phyloP scores from a whole-genome alignment of 257 asterid species.

The Rhazya stricta region DNA sequence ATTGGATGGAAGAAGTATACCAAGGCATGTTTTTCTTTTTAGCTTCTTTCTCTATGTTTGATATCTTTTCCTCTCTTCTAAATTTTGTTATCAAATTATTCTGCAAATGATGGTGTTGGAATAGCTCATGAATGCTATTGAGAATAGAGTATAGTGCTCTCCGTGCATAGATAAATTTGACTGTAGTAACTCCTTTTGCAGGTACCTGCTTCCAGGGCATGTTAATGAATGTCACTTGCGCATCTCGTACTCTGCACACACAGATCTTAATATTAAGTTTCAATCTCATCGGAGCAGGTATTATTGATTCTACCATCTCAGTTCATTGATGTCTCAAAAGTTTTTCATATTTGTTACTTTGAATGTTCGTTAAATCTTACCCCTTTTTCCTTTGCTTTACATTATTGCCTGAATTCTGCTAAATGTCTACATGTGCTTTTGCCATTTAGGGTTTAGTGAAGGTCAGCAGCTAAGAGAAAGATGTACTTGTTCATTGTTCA shows the following conservation, averaged over 20 bases:
- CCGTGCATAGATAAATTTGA: neutral
- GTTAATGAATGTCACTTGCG: conserved; percentile 61
- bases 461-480: conserved; percentile 66
- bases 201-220: conserved; percentile 81
- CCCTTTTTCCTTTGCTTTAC: conserved; percentile 1
- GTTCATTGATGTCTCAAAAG: conserved; percentile 20
- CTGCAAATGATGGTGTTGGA: neutral
- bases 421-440: conserved; percentile 37
- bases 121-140: neutral
- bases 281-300: conserved; percentile 92
- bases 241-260: conserved; percentile 83
- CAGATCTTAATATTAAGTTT: conserved; percentile 79
- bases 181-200: conserved; percentile 25
- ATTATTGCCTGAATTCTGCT: conserved; percentile 32
- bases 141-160: no score
- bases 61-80: neutral
- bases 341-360: conserved; percentile 16
- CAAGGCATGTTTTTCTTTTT: conserved; percentile 44
- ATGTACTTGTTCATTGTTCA: conserved; percentile 56
- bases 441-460: conserved; percentile 71
- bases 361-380: conserved; percentile 5
- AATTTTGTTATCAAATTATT: conserved; percentile 19
- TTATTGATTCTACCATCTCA: neutral
- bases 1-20: conserved; percentile 84
- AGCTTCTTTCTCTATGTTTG: conserved; percentile 10